Conservation (phyloP, 495 filamentous ascomycete species). For the Darksidea phi region DNA sequence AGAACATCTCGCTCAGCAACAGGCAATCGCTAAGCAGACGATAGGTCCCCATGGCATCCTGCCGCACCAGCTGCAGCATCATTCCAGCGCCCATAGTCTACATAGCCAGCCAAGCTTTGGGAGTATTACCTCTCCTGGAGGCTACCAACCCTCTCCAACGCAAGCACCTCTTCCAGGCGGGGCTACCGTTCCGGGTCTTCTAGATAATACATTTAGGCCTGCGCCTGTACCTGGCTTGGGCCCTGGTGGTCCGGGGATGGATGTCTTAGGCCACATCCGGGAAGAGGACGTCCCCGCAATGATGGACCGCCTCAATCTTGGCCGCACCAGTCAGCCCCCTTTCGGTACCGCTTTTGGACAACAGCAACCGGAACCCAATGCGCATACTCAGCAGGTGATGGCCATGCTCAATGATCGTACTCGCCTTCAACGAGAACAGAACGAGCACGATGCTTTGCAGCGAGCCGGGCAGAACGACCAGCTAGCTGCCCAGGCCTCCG, state of each 20-base stretch:
- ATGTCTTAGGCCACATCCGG: conserved; percentile 49
- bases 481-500: conserved; percentile 47
- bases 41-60: conserved; percentile 53
- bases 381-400: conserved; percentile 59
- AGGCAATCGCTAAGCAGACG: conserved; percentile 73
- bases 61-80: conserved; percentile 73
- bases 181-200: conserved; percentile 65
- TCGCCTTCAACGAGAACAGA: conserved; percentile 63
- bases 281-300: conserved; percentile 63
- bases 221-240: conserved; percentile 48
- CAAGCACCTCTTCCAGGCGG: conserved; percentile 64
- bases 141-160: conserved; percentile 68
- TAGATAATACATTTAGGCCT: conserved; percentile 62
- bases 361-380: conserved; percentile 51
- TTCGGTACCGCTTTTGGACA: conserved; percentile 53
- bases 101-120: conserved; percentile 95
- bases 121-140: conserved; percentile 82
- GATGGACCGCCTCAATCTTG: conserved; percentile 60
- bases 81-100: conserved; percentile 89
- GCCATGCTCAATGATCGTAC: conserved; percentile 61
- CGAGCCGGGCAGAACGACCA: conserved; percentile 48
- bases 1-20: conserved; percentile 85
- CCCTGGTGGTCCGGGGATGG: conserved; percentile 54
- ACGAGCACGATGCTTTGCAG: conserved; percentile 55
- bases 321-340: conserved; percentile 53